Base-by-base conservation (phyloP, 2,329 filamentous ascomycete species). In the Pezicula neosporulosa region DNA sequence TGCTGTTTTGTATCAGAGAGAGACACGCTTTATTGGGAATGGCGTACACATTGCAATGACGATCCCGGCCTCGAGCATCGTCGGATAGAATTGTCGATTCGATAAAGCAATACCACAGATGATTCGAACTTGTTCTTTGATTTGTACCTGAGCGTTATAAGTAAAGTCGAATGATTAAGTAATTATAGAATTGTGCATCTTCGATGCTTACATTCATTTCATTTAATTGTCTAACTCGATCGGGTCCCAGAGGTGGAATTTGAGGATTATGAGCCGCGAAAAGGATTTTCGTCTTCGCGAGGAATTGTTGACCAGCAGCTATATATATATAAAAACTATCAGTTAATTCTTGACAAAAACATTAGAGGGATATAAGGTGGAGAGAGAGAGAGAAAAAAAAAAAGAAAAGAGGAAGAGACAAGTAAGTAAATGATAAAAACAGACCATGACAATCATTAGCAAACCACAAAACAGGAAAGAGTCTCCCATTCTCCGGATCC, bases 401-500 rank as follows among this genome's bases (percentile, higher is more conserved):
- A n/a, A n/a, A n/a, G n/a, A n/a, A n/a, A n/a, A n/a, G n/a, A n/a
- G n/a, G n/a, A n/a, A n/a, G n/a, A n/a, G n/a, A n/a, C n/a, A n/a
- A n/a, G n/a, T n/a, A n/a, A n/a, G n/a, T n/a, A n/a, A n/a, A n/a
- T n/a, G n/a, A 24, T 6, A 2, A 28, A 1, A 30, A 28, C 43
- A n/a, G 28, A 46, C 44, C 44, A 19, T 46, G 44, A 36, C 44
- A 46, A 36, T 46, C 44, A 36, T 46, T 46, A 8, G 35, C 10
- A 9, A 46, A 35, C 28, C 12, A 16, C 10, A 46, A 13, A 7
- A 8, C 18, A 12, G 44, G 44, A 13, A 46, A 46, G 6, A 46
- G 10, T 10, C 16, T 12, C 3, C 24, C 44, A 30, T 33, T 38
- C 36, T 15, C 13, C 4, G 13, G 12, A 28, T 28, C 16, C 30